Percentiles rank a stretch among this genome's conserved stretches.
Conservation (phyloP, 768 basidiomycete species). For the Termitomyces sp. region DNA sequence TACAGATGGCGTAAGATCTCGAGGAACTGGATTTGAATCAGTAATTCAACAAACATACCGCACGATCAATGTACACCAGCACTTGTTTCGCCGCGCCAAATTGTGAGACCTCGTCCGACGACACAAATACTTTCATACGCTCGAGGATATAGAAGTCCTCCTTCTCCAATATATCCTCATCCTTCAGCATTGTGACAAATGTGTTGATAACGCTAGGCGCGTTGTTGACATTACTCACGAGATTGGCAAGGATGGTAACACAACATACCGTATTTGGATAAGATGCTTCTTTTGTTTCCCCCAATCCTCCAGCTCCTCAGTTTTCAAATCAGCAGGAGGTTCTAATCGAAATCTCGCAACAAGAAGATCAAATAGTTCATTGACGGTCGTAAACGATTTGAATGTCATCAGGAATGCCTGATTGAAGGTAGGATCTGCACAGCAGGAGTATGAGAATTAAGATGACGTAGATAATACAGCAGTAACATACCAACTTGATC, state of each 20-base stretch:
- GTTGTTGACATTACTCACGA: neutral
- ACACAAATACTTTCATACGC: slow-evolving; percentile 75
- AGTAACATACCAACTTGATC: slow-evolving; percentile 70
- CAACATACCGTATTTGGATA: slow-evolving; percentile 75
- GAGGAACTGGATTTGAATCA: neutral
- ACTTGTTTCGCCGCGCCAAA: slow-evolving; percentile 74
- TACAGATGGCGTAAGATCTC: slow-evolving; percentile 9
- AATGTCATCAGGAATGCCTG: slow-evolving; percentile 95
- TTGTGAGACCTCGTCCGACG: slow-evolving; percentile 56
- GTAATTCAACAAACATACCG: slow-evolving; percentile 44
- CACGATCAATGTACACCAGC: slow-evolving; percentile 68
- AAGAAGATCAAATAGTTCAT: slow-evolving; percentile 79
- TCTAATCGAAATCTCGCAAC: slow-evolving; percentile 74
- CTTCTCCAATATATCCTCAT: slow-evolving; percentile 79
- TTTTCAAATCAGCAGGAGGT: slow-evolving; percentile 61
- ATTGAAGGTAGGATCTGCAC: slow-evolving; percentile 59
- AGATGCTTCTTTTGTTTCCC: slow-evolving; percentile 78
- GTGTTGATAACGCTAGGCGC: slow-evolving; percentile 76
- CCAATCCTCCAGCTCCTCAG: slow-evolving; percentile 73
- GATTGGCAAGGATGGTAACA: slow-evolving; percentile 4
- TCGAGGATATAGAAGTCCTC: slow-evolving; percentile 81
- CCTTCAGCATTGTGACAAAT: slow-evolving; percentile 83
- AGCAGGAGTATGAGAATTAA: slow-evolving; percentile 1
- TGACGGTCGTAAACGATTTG: slow-evolving; percentile 85
- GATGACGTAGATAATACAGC: neutral